Evolutionary conservation across 2,329 filamentous ascomycete genomes (phyloP).

Genomic region (Hypoxylon sp.): DNA sequence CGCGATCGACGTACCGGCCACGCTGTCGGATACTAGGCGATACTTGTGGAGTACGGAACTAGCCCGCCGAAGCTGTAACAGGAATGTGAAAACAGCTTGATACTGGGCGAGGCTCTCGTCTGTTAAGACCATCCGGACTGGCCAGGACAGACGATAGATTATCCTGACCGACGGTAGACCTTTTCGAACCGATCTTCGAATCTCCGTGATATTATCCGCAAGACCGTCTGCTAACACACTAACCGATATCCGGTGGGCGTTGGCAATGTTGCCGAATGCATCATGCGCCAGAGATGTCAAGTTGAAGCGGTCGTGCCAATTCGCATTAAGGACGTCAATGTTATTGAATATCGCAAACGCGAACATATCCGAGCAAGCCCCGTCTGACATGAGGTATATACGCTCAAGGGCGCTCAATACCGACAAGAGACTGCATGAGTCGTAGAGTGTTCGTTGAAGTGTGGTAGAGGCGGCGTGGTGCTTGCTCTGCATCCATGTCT

Average conservation of each 20-base stretch:
- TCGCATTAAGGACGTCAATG: conserved; percentile 66
- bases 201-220: conserved; percentile 53
- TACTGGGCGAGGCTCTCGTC: conserved; percentile 71
- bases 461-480: conserved; percentile 73
- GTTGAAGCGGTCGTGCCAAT: conserved; percentile 83
- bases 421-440: conserved; percentile 70
- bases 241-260: conserved; percentile 69
- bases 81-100: conserved; percentile 74
- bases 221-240: conserved; percentile 54
- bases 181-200: conserved; percentile 65
- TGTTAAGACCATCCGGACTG: conserved; percentile 75
- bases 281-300: conserved; percentile 80
- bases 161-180: conserved; percentile 70
- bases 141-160: conserved; percentile 72
- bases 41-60: conserved; percentile 69
- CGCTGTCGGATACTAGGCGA: conserved; percentile 53
- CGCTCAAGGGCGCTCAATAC: conserved; percentile 72
- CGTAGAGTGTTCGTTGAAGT: conserved; percentile 71
- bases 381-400: conserved; percentile 81
- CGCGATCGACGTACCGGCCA: conserved; percentile 48
- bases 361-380: conserved; percentile 71
- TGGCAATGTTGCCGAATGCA: conserved; percentile 67
- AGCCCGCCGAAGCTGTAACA: conserved; percentile 80
- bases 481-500: conserved; percentile 78
- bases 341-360: conserved; percentile 76